phyloP scores from a whole-genome alignment of 1,284 basidiomycete species.

The Leccinum griseonigrum region DNA sequence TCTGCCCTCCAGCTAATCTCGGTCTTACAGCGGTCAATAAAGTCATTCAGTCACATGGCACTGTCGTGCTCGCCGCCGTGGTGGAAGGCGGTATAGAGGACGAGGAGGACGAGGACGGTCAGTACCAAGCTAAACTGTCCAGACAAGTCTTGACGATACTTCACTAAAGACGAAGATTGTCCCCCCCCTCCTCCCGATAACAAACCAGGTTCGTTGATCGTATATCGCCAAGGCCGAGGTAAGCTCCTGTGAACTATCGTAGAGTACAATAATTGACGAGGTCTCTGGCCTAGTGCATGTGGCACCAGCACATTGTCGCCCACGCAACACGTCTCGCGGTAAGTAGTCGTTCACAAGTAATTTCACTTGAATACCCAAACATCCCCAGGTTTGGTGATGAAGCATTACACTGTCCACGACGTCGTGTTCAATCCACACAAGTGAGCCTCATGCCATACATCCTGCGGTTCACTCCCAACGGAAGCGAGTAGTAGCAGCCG shows the following conservation, averaged over 20 bases:
- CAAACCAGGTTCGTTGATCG: slow-evolving; percentile 37
- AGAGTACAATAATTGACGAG: neutral
- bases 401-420: slow-evolving; percentile 34
- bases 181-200: slow-evolving; percentile 38
- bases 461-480: neutral
- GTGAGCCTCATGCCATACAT: slow-evolving; percentile 18
- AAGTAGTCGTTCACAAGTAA: neutral
- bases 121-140: slow-evolving; percentile 1
- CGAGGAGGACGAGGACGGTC: slow-evolving; percentile 33
- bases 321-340: slow-evolving; percentile 21
- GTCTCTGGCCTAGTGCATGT: slow-evolving; percentile 19
- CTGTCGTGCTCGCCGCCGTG: slow-evolving; percentile 37
- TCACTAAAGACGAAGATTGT: slow-evolving; percentile 5
- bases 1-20: slow-evolving; percentile 10
- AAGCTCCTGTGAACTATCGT: slow-evolving; percentile 1
- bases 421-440: slow-evolving; percentile 34
- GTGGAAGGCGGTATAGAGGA: slow-evolving; percentile 38
- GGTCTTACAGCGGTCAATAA: slow-evolving; percentile 38
- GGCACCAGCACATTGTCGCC: slow-evolving; percentile 22
- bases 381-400: slow-evolving; percentile 20
- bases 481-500: neutral
- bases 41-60: slow-evolving; percentile 37
- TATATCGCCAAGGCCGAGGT: slow-evolving; percentile 31
- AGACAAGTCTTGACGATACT: neutral
- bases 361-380: neutral